These are phyloP conservation scores for Bipolaris victoriae DNA, from an alignment of 2,329 filamentous ascomycete genomes.

Conservation along the genomic window DNA sequence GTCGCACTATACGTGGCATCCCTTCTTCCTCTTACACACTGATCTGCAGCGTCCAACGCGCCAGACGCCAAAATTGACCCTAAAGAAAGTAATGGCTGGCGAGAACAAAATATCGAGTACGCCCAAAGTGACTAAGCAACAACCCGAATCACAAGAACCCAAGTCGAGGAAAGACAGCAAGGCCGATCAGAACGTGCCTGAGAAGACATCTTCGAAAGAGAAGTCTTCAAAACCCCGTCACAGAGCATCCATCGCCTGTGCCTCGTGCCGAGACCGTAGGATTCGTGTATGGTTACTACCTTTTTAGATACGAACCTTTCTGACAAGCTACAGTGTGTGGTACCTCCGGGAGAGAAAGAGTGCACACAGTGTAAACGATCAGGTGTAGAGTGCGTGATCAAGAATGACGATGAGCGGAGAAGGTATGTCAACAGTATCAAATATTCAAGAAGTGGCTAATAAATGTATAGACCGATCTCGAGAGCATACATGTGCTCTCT, in stretches of 20 bases:
- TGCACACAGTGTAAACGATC: slow-evolving; percentile 62
- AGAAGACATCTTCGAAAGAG: slow-evolving; percentile 22
- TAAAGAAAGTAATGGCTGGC: slow-evolving; percentile 15
- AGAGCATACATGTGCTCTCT: slow-evolving; percentile 65
- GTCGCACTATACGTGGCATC: background rate
- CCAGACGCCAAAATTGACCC: background rate
- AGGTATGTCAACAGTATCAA: slow-evolving; percentile 45
- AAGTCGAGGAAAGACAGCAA: slow-evolving; percentile 20
- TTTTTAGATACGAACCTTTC: slow-evolving; percentile 24
- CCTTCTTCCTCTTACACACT: background rate
- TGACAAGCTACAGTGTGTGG: slow-evolving; percentile 55
- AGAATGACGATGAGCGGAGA: slow-evolving; percentile 63
- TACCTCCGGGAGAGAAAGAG: slow-evolving; percentile 58
- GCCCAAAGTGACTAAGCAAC: slow-evolving; percentile 22
- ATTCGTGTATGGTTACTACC: slow-evolving; percentile 45
- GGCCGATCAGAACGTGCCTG: slow-evolving; percentile 20
- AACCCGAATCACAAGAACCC: slow-evolving; percentile 21
- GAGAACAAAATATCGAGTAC: slow-evolving; percentile 18
- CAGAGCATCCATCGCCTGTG: slow-evolving; percentile 62
- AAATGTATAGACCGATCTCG: slow-evolving; percentile 58
- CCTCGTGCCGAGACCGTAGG: slow-evolving; percentile 57
- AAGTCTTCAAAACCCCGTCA: slow-evolving; percentile 44
- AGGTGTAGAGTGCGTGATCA: slow-evolving; percentile 61
- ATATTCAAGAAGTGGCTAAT: slow-evolving; percentile 4
- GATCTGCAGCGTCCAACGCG: background rate